phyloP scores from a whole-genome alignment of 1,284 basidiomycete species.

The Rhodotorula sp. region DNA sequence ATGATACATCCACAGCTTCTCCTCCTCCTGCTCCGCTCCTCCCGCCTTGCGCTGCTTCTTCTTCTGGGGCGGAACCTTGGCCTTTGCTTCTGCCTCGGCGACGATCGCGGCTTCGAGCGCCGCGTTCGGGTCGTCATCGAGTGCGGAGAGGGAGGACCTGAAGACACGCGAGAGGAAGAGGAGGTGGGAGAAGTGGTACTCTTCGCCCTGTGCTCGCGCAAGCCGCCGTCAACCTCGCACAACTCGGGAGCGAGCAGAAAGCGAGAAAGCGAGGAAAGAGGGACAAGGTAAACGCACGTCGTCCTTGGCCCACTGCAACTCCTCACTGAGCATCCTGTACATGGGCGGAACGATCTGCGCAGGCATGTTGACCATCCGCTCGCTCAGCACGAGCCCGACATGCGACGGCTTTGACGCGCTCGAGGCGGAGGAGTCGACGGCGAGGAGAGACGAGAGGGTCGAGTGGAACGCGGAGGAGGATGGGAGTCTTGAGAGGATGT shows the following conservation, averaged over 20 bases:
- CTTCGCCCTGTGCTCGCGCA: conserved; percentile 56
- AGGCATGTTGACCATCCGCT: conserved; percentile 88
- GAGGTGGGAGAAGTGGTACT: conserved; percentile 67
- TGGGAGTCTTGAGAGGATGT: conserved; percentile 63
- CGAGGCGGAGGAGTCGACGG: conserved; percentile 43
- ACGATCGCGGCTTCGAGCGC: conserved; percentile 32
- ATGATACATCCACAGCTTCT: conserved; percentile 65
- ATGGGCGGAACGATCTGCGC: conserved; percentile 83
- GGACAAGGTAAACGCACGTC: conserved; percentile 58
- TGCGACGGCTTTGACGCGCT: conserved; percentile 49
- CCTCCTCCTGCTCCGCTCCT: conserved; percentile 47
- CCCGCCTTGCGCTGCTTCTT: conserved; percentile 54
- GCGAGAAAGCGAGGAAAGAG: neutral
- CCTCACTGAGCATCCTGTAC: conserved; percentile 79
- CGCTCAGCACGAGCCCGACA: conserved; percentile 76
- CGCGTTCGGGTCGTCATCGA: conserved; percentile 40
- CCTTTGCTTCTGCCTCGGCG: neutral
- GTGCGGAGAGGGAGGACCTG: conserved; percentile 42
- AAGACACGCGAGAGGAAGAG: conserved; percentile 73
- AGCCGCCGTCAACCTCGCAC: neutral
- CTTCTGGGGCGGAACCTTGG: conserved; percentile 53
- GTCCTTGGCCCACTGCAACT: conserved; percentile 66
- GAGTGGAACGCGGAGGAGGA: conserved; percentile 49
- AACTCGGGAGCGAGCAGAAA: neutral
- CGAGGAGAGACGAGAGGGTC: conserved; percentile 30